Conservation (phyloP, 371 early-diverging fungal species). For the Furculomyces boomerangus region DNA sequence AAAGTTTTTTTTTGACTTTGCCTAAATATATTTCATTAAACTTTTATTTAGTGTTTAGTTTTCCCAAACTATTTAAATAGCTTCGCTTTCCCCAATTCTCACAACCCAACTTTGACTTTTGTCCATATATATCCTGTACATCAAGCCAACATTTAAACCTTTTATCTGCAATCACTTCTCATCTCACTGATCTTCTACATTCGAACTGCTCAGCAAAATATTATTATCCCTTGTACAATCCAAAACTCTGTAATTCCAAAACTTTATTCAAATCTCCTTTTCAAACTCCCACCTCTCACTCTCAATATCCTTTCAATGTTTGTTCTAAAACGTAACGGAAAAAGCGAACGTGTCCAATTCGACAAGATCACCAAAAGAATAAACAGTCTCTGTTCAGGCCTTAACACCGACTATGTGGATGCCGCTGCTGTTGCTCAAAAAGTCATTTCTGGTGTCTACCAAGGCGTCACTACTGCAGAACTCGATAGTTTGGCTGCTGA, state of each 20-base stretch:
- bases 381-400: constrained; percentile 80
- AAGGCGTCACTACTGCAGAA: constrained; percentile 90
- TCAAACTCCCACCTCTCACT: not conserved
- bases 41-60: too few relatives aligned
- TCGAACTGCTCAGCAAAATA: constrained; percentile 3
- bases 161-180: too few relatives aligned
- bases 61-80: too few relatives aligned
- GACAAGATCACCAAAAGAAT: constrained; percentile 92
- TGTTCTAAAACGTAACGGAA: constrained; percentile 38
- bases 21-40: too few relatives aligned
- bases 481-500: constrained; percentile 95
- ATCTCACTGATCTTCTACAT: too few relatives aligned
- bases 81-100: too few relatives aligned
- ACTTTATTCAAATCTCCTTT: not conserved
- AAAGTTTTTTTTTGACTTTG: too few relatives aligned
- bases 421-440: constrained; percentile 84
- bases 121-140: too few relatives aligned
- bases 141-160: too few relatives aligned
- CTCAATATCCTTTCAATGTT: not conserved
- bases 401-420: constrained; percentile 82
- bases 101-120: too few relatives aligned
- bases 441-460: constrained; percentile 90
- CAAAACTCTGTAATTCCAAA: not conserved
- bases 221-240: not conserved
- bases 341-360: constrained; percentile 79